phyloP scores from a whole-genome alignment of 305 asterid species.

The Rubia balearica region DNA sequence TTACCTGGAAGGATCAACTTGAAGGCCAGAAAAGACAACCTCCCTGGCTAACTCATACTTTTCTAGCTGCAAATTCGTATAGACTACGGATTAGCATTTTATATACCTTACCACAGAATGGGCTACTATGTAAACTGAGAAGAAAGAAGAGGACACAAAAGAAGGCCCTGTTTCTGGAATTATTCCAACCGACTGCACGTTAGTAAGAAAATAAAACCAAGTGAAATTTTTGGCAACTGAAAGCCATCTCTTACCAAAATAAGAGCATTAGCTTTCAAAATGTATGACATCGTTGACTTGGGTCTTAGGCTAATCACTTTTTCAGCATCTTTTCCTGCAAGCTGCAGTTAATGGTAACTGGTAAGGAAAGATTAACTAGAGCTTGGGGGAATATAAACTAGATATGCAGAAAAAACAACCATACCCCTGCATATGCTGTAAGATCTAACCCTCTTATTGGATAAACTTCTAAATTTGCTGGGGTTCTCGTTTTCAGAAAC shows the following conservation, averaged over 20 bases:
- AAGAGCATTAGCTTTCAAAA: slow-evolving; percentile 88
- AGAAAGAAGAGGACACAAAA: background rate
- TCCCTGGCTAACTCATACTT: slow-evolving; percentile 73
- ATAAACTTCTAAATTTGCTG: slow-evolving; percentile 67
- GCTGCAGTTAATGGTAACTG: slow-evolving; percentile 33
- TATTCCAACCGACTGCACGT: background rate
- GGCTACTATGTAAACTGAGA: background rate
- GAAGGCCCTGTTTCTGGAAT: background rate
- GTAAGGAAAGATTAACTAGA: slow-evolving; percentile 12
- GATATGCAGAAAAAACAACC: slow-evolving; percentile 8
- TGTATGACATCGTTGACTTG: slow-evolving; percentile 36
- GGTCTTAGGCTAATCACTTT: slow-evolving; percentile 55
- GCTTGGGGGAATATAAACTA: slow-evolving; percentile 1
- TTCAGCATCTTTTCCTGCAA: slow-evolving; percentile 91
- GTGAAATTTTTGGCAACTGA: background rate
- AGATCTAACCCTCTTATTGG: slow-evolving; percentile 94
- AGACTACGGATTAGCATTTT: slow-evolving; percentile 14
- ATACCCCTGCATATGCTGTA: slow-evolving; percentile 86
- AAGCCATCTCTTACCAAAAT: slow-evolving; percentile 55
- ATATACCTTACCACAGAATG: slow-evolving; percentile 7
- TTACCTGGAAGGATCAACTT: slow-evolving; percentile 68
- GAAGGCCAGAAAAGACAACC: slow-evolving; percentile 65
- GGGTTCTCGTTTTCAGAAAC: slow-evolving; percentile 66
- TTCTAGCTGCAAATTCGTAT: slow-evolving; percentile 63
- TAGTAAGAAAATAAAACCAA: background rate